phyloP scores from a whole-genome alignment of 2,329 filamentous ascomycete genomes.

The Cadophora malorum region DNA sequence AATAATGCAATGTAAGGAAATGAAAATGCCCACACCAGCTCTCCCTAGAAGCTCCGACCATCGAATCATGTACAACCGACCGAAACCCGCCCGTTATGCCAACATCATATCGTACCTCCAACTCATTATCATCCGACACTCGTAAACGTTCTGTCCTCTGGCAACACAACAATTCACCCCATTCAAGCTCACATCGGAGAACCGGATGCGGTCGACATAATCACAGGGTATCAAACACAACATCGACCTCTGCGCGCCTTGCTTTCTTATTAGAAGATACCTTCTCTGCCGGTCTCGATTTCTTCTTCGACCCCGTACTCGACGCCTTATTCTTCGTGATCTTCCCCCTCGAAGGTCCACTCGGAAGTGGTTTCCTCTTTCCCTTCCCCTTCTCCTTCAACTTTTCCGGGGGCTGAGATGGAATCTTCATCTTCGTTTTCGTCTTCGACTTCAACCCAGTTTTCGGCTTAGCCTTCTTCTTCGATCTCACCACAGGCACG shows the following conservation, averaged over 20 bases:
- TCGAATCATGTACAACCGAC: not conserved
- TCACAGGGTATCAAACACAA: constrained; percentile 7
- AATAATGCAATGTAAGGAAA: constrained; percentile 7
- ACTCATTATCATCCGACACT: not conserved
- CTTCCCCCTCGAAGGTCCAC: not conserved
- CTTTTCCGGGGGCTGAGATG: not conserved
- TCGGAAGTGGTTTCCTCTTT: not conserved
- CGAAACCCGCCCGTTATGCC: not conserved
- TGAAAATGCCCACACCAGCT: not conserved
- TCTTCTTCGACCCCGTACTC: not conserved
- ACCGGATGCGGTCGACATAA: not conserved
- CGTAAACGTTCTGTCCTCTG: not conserved
- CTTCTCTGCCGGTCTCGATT: not conserved
- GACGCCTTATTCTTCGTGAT: not conserved
- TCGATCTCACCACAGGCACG: not conserved
- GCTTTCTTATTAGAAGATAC: not conserved
- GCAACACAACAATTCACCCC: not conserved
- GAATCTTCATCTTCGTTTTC: not conserved
- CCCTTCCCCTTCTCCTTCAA: not conserved
- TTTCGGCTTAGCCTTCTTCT: not conserved
- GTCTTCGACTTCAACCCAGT: not conserved
- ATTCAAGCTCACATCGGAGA: not conserved
- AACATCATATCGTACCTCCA: not conserved
- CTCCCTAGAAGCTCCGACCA: not conserved
- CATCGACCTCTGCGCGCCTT: not conserved